These are phyloP conservation scores for Sclerotinia spermophila DNA, from an alignment of 2,329 filamentous ascomycete species.

Conservation along the genomic window DNA sequence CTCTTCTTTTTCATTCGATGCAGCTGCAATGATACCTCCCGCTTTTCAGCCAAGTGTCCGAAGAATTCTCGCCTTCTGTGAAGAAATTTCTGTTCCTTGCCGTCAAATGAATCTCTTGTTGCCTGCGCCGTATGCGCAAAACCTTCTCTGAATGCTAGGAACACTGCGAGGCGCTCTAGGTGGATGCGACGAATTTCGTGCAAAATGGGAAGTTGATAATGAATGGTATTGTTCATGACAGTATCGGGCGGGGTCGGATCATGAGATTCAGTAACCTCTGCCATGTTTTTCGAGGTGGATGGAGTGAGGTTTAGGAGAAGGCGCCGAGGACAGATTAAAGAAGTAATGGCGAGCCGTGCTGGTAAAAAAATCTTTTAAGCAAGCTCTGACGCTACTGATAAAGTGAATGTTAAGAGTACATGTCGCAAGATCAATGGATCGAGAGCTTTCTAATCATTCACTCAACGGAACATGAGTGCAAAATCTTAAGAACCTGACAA, in stretches of 20 bases:
- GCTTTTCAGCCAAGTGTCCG: neutral
- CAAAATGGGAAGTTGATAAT: neutral
- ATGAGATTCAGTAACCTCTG: neutral
- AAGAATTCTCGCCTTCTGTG: neutral
- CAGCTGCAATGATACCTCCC: neutral
- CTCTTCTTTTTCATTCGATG: neutral
- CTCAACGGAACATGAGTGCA: neutral
- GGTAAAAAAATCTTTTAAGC: neutral
- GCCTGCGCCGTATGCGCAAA: neutral
- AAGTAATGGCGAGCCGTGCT: neutral
- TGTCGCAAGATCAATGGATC: neutral
- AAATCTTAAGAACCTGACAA: neutral
- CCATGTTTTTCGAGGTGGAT: neutral
- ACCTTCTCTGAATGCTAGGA: neutral
- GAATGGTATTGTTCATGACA: neutral
- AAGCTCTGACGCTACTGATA: neutral
- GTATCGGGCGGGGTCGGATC: neutral
- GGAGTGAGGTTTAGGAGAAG: neutral
- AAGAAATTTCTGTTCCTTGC: neutral
- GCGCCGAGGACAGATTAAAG: neutral
- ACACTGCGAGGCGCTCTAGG: neutral
- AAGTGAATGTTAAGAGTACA: neutral
- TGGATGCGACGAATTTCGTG: neutral
- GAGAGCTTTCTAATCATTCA: neutral
- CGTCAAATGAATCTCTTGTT: neutral